Conservation (phyloP, 2,329 filamentous ascomycete genomes). For the Cordyceps pruinosa region DNA sequence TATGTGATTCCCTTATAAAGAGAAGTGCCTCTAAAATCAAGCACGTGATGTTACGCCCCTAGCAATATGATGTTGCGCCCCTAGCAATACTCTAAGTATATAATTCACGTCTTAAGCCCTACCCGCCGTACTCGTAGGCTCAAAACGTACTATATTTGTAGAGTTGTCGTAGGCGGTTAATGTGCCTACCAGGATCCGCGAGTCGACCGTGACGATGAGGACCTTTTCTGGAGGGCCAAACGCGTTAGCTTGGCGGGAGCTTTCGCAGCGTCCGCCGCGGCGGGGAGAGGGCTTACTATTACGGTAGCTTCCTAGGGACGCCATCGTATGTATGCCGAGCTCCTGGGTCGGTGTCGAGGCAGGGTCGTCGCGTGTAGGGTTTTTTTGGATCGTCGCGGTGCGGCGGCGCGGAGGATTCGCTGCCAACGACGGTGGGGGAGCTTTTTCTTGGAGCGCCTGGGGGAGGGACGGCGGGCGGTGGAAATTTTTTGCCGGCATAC, state of each 20-base stretch:
- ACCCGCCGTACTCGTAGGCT: no score
- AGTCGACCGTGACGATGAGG: constrained; percentile 84
- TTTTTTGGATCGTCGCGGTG: background rate
- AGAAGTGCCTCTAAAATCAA: no score
- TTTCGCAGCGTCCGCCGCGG: background rate
- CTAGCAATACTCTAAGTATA: no score
- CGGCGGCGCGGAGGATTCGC: background rate
- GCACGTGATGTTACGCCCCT: no score
- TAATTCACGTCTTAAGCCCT: no score
- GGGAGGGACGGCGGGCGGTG: no score
- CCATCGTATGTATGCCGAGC: constrained; percentile 26
- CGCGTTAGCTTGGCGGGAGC: constrained; percentile 3
- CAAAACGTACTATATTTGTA: constrained; percentile 72
- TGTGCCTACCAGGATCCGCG: constrained; percentile 75
- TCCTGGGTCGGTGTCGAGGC: background rate
- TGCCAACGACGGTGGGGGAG: background rate
- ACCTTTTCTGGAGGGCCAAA: constrained; percentile 64
- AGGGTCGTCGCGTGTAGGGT: background rate
- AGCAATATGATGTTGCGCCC: no score
- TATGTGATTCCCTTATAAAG: no score
- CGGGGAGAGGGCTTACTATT: constrained; percentile 33
- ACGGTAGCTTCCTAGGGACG: constrained; percentile 37
- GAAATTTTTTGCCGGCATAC: no score
- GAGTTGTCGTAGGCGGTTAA: constrained; percentile 82
- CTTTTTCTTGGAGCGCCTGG: constrained; percentile 21